Evolutionary conservation across 208 protist species (phyloP), one percentile per base, ranked within the genome.

Genomic region (Trypanosoma grayi): DNA sequence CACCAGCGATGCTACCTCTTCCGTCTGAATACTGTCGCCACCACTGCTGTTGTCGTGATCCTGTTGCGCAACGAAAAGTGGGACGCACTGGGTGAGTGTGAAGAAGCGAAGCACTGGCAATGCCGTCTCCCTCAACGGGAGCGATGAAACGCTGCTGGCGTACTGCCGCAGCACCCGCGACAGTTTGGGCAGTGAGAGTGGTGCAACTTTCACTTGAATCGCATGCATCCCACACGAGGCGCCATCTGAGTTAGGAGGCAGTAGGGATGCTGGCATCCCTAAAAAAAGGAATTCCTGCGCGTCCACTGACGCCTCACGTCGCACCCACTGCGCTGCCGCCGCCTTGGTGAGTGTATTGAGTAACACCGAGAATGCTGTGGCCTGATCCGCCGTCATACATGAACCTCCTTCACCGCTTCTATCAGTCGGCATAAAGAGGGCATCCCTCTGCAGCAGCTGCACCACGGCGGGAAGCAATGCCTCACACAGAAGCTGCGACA

Each of bases 51-150:
- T 14, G 2, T 45, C 22, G 0, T 52, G 5, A 45, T 43, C 14
- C 20, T 40, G 36, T 36, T 14, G 1, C 34, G 1, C 25, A 58
- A 55, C 41, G 30, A 72, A 54, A 4, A 50, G n/a, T 18, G 66
- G 66, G 34, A 72, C 18, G 30, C 57, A 72, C 34, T 72, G 66
- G 5, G 47, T 65, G 30, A 60, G 48, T n/a, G 58, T 72, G 25
- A 64, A 72, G 25, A 72, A 72, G 39, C 66, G 66, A 44, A 72
- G 37, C 1, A 72, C 31, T 16, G 56, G 51, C 20, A 65, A 20
- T 28, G 66, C 56, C 7, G 50, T 39, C 14, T 56, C 36, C 36
- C 22, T 52, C 25, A 46, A 22, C 2, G 7, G 27, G 1, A 46
- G 28, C 16, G 25, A 34, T 20, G 18, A 5, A 8, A 70, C 31